Evolutionary conservation across 2,329 filamentous ascomycete species (phyloP), one percentile per base, ranked within the genome.

Genomic region (Cladosporium austrohemisphaericum): DNA sequence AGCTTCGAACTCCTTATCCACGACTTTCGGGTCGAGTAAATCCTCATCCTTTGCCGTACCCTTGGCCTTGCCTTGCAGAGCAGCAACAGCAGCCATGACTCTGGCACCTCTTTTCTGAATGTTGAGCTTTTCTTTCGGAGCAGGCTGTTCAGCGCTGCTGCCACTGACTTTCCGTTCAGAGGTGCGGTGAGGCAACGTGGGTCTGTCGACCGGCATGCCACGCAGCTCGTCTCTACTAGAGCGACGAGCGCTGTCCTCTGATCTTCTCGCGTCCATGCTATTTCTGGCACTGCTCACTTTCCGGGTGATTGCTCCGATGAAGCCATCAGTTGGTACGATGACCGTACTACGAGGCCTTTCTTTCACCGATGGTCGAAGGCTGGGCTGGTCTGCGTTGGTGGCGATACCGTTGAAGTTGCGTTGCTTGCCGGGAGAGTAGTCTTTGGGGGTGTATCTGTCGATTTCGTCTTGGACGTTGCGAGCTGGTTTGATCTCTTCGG

Each of bases 21-120:
- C 72, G n/a, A 75, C 70, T 56, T 77, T 77, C 0, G 73, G 69
- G 56, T 81, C 65, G 49, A 78, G 65, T 43, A 71, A 71, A 57
- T 68, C 57, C 65, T 74, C 68, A 65, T 75, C 68, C 35, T 71
- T 71, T 54, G 47, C 57, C 47, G 60, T 55, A 41, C 68, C 62
- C 54, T 71, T 74, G 9, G 66, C 58, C 60, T 77, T 82, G 28
- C 76, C 72, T 59, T 80, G 80, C 55, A 84, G 77, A 4, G 72
- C 77, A 29, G 81, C 79, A n/a, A 85, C 80, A 11, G 79, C 81
- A 55, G 81, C 80, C 71, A 83, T 78, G 18, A 84, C 81, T 40
- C 80, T 74, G 52, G 71, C 75, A 48, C 74, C 72, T 62, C 72
- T 72, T 66, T 75, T 78, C 20, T 57, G 55, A 6, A 67, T 54